These are phyloP conservation scores for Apiotrichum gamsii DNA, from an alignment of 1,284 basidiomycete genomes.

Conservation along the genomic window DNA sequence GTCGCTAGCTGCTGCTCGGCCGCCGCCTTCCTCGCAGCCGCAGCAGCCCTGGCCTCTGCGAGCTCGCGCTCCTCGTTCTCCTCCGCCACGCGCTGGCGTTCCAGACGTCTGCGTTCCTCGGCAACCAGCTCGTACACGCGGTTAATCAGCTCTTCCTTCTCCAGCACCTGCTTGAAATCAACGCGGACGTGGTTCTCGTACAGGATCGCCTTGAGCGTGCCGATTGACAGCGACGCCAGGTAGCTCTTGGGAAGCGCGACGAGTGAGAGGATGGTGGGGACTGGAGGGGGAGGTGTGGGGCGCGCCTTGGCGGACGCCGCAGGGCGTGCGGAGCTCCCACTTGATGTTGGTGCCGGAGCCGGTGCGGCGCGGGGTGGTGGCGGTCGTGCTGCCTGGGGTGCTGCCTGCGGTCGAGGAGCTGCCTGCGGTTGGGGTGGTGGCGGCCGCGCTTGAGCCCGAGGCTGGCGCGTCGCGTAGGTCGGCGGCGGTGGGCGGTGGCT, in stretches of 20 bases:
- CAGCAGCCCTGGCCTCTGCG: neutral
- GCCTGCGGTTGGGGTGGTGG: neutral
- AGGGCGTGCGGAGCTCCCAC: too few species aligned
- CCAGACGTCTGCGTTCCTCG: conserved; percentile 55
- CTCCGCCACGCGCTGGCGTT: conserved; percentile 45
- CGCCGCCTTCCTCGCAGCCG: neutral
- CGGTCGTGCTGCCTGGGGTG: conserved; percentile 6
- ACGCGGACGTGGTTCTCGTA: conserved; percentile 54
- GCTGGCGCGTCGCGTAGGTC: neutral
- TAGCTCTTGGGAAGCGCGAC: conserved; percentile 57
- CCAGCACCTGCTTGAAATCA: conserved; percentile 47
- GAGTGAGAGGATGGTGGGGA: conserved; percentile 59
- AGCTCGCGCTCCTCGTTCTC: conserved; percentile 26
- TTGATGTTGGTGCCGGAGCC: conserved; percentile 1
- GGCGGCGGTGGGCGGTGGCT: neutral
- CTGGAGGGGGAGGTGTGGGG: conserved; percentile 33
- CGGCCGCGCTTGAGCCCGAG: conserved; percentile 17
- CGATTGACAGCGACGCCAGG: conserved; percentile 58
- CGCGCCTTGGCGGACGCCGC: conserved; percentile 14
- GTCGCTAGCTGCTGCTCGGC: conserved; percentile 10
- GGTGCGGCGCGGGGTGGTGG: conserved; percentile 10
- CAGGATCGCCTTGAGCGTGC: conserved; percentile 65
- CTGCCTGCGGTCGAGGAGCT: conserved; percentile 12
- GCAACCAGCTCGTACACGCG: conserved; percentile 61
- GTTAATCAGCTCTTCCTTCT: conserved; percentile 59